Conservation (phyloP, 1,284 basidiomycete species). For the Volvariella surrecta region DNA sequence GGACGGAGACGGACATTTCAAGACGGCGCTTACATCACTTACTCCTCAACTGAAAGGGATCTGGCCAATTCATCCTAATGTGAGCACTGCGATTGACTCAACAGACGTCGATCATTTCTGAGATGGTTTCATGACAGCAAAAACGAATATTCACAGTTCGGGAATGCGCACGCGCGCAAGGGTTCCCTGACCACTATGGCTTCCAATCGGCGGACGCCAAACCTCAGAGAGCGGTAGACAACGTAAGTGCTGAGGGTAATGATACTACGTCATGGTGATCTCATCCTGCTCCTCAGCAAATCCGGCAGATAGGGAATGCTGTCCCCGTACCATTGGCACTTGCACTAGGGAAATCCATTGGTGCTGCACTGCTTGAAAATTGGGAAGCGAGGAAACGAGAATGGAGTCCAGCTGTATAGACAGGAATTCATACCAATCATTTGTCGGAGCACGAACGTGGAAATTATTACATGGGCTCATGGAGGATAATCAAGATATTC, state of each 20-base stretch:
- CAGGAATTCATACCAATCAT: too few species aligned
- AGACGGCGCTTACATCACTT: slow-evolving; percentile 66
- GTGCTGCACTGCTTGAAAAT: slow-evolving; percentile 36
- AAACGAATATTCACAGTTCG: slow-evolving; percentile 42
- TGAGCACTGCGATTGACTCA: slow-evolving; percentile 20
- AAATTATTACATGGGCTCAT: background rate
- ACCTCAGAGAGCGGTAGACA: slow-evolving; percentile 26
- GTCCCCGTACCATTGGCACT: slow-evolving; percentile 54
- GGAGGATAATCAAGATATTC: background rate
- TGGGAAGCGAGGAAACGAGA: slow-evolving; percentile 34
- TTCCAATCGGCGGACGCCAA: slow-evolving; percentile 41
- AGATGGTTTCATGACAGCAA: background rate
- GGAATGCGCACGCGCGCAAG: slow-evolving; percentile 68
- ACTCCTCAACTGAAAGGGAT: slow-evolving; percentile 67
- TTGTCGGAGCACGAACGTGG: background rate
- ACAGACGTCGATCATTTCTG: too few species aligned
- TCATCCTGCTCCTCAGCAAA: slow-evolving; percentile 35
- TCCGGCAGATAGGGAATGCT: slow-evolving; percentile 69
- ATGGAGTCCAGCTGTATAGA: slow-evolving; percentile 16
- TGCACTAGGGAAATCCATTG: slow-evolving; percentile 56
- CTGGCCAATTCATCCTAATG: slow-evolving; percentile 55
- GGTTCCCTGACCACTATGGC: slow-evolving; percentile 63
- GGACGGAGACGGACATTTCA: slow-evolving; percentile 43
- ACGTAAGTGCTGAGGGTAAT: too few species aligned
- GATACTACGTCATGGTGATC: too few species aligned